Percentiles rank a stretch among this genome's conserved stretches.
Conservation (phyloP, 73 alveolate species). For the Paramecium pentaurelia region DNA sequence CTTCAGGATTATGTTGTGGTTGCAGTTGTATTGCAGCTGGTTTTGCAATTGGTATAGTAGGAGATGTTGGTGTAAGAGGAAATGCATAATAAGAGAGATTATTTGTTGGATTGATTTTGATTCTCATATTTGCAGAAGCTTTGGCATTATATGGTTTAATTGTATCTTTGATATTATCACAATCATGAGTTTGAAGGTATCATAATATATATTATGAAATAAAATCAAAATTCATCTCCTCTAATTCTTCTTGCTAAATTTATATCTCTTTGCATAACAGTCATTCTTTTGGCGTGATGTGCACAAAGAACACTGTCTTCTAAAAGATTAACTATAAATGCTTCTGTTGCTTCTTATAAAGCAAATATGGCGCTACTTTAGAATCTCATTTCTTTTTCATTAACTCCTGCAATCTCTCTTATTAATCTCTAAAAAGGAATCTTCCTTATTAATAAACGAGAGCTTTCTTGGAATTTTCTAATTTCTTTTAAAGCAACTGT, state of each 20-base stretch:
- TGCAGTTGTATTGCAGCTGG: constrained; percentile 94
- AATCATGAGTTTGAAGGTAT: neutral
- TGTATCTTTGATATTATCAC: constrained; percentile 76
- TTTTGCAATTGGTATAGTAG: constrained; percentile 90
- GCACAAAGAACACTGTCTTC: constrained; percentile 77
- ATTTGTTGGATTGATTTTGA: constrained; percentile 88
- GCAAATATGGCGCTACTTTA: constrained; percentile 73
- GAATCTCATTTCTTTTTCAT: constrained; percentile 73
- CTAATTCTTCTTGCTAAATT: constrained; percentile 88
- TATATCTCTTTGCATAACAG: constrained; percentile 82
- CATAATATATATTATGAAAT: neutral
- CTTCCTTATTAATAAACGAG: constrained; percentile 79
- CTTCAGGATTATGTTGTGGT: constrained; percentile 87
- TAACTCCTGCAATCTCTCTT: constrained; percentile 73
- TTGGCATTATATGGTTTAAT: constrained; percentile 86
- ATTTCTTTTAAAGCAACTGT: constrained; percentile 90
- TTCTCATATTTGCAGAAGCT: constrained; percentile 91
- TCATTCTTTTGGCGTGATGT: constrained; percentile 88
- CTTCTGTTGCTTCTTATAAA: constrained; percentile 82
- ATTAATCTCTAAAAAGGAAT: constrained; percentile 83
- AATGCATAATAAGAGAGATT: constrained; percentile 63
- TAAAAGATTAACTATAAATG: constrained; percentile 62
- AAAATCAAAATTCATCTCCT: constrained; percentile 67
- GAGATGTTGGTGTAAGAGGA: constrained; percentile 81
- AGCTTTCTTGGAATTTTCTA: constrained; percentile 78